Percentiles rank a stretch among this genome's conserved stretches.
Evolutionary conservation across 371 early-diverging fungal species (phyloP).

Genomic region (Mucor piriformis): DNA sequence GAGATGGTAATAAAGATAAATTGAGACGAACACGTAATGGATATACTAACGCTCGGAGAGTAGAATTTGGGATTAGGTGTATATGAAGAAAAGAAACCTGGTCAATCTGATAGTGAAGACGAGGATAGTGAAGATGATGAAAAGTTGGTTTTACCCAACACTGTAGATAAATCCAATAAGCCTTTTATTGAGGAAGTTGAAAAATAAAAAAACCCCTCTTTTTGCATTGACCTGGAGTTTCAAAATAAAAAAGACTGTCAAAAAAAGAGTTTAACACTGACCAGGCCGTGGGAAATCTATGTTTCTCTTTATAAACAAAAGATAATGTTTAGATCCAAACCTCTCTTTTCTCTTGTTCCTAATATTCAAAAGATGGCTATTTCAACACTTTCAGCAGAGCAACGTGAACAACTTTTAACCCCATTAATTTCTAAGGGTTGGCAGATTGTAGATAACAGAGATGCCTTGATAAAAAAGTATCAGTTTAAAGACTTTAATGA

Average conservation of each 20-base stretch:
- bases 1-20: constrained; percentile 52
- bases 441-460: constrained; percentile 67
- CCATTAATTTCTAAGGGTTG: constrained; percentile 64
- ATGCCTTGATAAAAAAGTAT: constrained; percentile 83
- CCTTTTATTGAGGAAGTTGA: constrained; percentile 17
- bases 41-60: not conserved
- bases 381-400: constrained; percentile 23
- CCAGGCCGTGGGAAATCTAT: not conserved
- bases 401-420: constrained; percentile 53
- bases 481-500: constrained; percentile 81
- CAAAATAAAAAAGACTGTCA: not conserved
- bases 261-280: not conserved
- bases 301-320: not conserved
- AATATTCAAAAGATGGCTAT: constrained; percentile 14
- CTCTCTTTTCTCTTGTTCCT: constrained; percentile 2
- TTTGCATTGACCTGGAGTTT: not conserved
- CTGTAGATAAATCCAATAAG: constrained; percentile 24
- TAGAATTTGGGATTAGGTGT: constrained; percentile 65
- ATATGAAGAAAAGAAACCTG: constrained; percentile 45
- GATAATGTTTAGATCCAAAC: not conserved
- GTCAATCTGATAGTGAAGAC: constrained; percentile 32
- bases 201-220: not conserved
- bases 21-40: not conserved
- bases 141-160: constrained; percentile 44
- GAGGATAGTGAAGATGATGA: constrained; percentile 42